phyloP scores from a whole-genome alignment of 2,329 filamentous ascomycete species.

The Sclerotiophoma versabilis region DNA sequence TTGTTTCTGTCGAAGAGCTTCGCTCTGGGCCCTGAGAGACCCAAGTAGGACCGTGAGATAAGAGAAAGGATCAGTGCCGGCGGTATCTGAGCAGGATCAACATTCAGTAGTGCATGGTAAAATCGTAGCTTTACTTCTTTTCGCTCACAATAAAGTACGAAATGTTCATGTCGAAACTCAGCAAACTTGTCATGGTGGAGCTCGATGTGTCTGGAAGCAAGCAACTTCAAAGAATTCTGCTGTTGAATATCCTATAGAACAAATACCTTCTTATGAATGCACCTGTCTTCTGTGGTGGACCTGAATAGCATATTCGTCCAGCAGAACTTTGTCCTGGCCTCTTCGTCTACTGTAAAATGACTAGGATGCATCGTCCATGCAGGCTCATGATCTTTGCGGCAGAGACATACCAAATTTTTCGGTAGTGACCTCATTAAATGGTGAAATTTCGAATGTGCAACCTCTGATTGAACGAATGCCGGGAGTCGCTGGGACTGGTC shows the following conservation, averaged over 20 bases:
- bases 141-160: slow-evolving; percentile 3
- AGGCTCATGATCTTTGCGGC: background rate
- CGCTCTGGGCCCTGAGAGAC: background rate
- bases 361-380: too few species aligned
- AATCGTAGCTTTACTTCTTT: background rate
- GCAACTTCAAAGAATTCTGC: too few species aligned
- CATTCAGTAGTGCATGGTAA: background rate
- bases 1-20: slow-evolving; percentile 8
- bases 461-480: too few species aligned
- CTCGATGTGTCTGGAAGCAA: too few species aligned
- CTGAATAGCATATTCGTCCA: slow-evolving; percentile 1
- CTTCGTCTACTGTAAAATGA: background rate
- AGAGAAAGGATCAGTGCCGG: background rate
- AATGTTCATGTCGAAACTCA: background rate
- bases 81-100: background rate
- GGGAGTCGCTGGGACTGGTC: too few species aligned
- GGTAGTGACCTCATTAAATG: too few species aligned
- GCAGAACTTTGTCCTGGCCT: background rate
- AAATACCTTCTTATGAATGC: too few species aligned
- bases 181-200: background rate
- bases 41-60: background rate
- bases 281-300: too few species aligned
- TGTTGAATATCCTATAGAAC: too few species aligned
- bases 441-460: too few species aligned
- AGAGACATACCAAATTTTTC: too few species aligned